Conservation (phyloP, 208 protist genomes). For the Acanthamoeba castellanii region DNA sequence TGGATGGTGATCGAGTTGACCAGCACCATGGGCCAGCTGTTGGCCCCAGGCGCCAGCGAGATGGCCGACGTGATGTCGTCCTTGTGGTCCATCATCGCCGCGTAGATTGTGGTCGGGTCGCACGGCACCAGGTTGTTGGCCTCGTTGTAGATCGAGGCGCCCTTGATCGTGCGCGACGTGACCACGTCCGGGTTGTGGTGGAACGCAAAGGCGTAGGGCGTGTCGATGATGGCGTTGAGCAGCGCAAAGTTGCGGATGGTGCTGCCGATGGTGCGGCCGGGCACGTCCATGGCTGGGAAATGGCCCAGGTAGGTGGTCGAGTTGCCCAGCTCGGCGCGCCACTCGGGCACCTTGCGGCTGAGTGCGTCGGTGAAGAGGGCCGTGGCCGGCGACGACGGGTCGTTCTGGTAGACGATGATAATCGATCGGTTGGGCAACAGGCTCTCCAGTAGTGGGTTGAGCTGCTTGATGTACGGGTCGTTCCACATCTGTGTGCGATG, state of each 20-base stretch:
- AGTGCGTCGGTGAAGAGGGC: background rate
- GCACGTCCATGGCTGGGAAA: slow-evolving; percentile 28
- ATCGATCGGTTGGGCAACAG: background rate
- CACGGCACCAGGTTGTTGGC: background rate
- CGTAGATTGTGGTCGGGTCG: background rate
- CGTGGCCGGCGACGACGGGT: slow-evolving; percentile 8
- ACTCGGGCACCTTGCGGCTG: slow-evolving; percentile 1
- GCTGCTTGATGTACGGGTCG: background rate
- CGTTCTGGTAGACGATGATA: slow-evolving; percentile 16
- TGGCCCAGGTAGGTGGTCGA: slow-evolving; percentile 22
- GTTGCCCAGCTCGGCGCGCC: slow-evolving; percentile 1
- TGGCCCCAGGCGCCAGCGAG: background rate
- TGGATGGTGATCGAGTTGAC: slow-evolving; percentile 13
- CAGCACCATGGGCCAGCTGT: background rate
- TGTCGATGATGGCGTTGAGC: background rate
- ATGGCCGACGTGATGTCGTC: background rate
- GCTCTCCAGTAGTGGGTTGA: background rate
- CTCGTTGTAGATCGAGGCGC: slow-evolving; percentile 1
- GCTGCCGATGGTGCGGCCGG: background rate
- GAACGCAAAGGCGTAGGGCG: background rate
- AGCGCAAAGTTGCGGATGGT: background rate
- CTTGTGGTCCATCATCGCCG: background rate
- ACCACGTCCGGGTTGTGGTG: slow-evolving; percentile 41
- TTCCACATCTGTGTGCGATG: background rate
- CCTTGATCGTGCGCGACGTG: background rate